Evolutionary conservation across 768 basidiomycete genomes (phyloP), one percentile per base, ranked within the genome.

Genomic region (Tulasnella sp.): DNA sequence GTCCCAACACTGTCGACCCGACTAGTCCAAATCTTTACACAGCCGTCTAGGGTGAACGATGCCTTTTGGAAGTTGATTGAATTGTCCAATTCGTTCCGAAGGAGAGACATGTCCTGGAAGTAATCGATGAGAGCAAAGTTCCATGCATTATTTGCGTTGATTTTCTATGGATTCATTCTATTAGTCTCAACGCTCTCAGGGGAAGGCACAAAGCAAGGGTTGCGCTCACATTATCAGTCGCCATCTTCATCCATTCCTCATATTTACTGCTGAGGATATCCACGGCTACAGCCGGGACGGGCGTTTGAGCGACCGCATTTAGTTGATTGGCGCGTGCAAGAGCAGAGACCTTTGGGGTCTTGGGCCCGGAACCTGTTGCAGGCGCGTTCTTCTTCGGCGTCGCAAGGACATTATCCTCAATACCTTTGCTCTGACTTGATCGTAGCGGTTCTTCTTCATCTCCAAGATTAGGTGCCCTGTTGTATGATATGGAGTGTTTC

Each of bases 211-310:
- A 26, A 59, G 67, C 64, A 34, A 4, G 2, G 22, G 62, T 19
- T 69, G 37, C 4, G 83, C 88, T 76, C 78, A 98, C 97, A 80
- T 98, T 98, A 79, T 98, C 96, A 2, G 96, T 98, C 1, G 95
- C 95, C 89, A 98, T 89, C 84, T 98, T 98, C 96, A 99, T 98
- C 97, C 97, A 98, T 80, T 98, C 95, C 79, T 99, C 97, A 77
- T 90, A 97, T 77, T 95, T 97, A 42, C 89, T 90, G 80, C 85
- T 92, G 87, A 92, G 92, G n/a, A 94, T 86, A 75, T 95, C 92
- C 75, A 89, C 81, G 0, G 90, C 77, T 22, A 79, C 77, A 16
- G 72, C 73, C 9, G 79, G 80, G 9, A 67, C 72, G 19, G 72
- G 74, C 47, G 75, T 67, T 63, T 75, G 22, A 75, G 76, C 76